Base-by-base conservation (phyloP, 768 basidiomycete genomes). In the Leucocoprinus sp. region DNA sequence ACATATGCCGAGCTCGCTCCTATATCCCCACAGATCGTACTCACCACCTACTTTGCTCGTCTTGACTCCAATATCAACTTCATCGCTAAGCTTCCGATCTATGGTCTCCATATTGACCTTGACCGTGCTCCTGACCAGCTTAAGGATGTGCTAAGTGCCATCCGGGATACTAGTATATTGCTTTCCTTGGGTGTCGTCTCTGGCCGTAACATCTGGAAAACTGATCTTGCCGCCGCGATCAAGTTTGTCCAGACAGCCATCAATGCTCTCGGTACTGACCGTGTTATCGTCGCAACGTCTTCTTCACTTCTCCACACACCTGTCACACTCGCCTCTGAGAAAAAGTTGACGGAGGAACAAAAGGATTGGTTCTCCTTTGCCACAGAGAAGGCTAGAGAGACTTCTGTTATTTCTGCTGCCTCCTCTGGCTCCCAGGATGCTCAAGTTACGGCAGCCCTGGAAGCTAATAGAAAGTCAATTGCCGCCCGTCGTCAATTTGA, bases 191-290 rank as follows among this genome's bases (percentile, higher is more conserved):
- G 96, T 67, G 64, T 97, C 51, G 88, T 99, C 53, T 98, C 96
- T 36, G 96, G 96, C 44, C 92, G 96, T 62, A 97, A 97, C 76
- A 90, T 99, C 72, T 99, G 96, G 96, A 99, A 98, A 81, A 84
- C 80, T 52, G 93, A 98, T 68, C 83, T 98, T 57, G 70, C 74
- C 52, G 81, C 79, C 44, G 83, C 90, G 48, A 76, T 93, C 68
- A 82, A 83, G 63, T 68, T 78, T 37, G 89, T 78, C 45, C 83
- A 93, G 70, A 85, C 82, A 64, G 93, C 90, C 37, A 71, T 96
- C 56, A 79, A 82, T 43, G 72, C 71, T 33, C 83, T 98, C 57
- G 93, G 93, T 49, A 67, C 74, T 51, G 83, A 88, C 51, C 89
- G 93, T 52, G 88, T 98, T 63, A 81, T 97, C 59, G 72, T 96